Base-by-base conservation (phyloP, 345 rosid genomes). In the Brassica cretica region DNA sequence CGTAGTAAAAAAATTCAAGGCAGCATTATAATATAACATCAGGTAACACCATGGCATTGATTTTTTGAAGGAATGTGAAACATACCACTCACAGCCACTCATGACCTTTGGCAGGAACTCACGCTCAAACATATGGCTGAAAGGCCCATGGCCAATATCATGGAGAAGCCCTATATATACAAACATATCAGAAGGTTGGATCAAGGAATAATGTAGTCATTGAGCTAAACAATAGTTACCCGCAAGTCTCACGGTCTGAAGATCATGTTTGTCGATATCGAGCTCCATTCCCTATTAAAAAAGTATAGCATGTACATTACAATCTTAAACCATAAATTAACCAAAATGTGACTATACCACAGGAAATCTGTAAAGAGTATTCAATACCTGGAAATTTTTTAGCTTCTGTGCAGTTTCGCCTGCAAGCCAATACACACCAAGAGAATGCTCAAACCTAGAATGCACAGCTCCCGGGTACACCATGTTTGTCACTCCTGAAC, bases 111-210 rank as follows among this genome's bases (percentile, higher is more conserved):
- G 97, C n/a, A 94, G 97, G 78, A 94, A 94, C 64, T 84, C 92
- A 8, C 92, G 86, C 78, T 92, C 97, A 87, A 94, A 92, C 86
- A 89, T 81, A 84, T 94, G 97, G 75, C 97, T 94, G 73, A 94
- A 92, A 62, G 98, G 98, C 37, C 98, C 98, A 84, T 94, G 97
- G 64, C 97, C 98, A 73, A 92, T 85, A 82, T 94, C 97, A 84
- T 94, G 97, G 68, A 94, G 84, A 76, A 94, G 97, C 59, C 98
- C 98, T 90, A 78, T 78, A 83, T 64, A 67, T 51, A 44, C 63
- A 58, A 29, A 76, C 27, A 8, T 18, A 44, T 81, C 70, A 71
- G 77, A 65, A 81, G 9, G 3, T 16, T 7, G 18, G 67, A 49
- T 18, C 49, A 76, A 71, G 33, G 30, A 37, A 46, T 25, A 71